Evolutionary conservation across 768 basidiomycete genomes (phyloP), one percentile per base, ranked within the genome.

Genomic region (Nevesoporus exiguus): DNA sequence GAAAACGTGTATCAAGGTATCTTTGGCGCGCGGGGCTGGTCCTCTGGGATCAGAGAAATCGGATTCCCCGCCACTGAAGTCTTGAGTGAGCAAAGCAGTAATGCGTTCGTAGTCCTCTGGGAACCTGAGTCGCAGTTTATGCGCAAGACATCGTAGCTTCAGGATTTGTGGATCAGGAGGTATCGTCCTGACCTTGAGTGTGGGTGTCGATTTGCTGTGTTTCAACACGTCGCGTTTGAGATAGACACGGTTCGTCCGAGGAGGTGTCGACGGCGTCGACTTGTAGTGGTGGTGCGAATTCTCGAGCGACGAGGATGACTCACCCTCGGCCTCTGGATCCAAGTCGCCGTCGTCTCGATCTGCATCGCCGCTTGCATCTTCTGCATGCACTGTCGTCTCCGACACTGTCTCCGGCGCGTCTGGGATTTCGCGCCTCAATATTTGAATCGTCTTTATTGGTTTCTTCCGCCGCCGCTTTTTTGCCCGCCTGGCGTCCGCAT

Each of bases 81-180:
- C 70, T 34, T 70, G 70, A n/a, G 63, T 69, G 30, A 70, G 69
- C 29, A 70, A 53, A 9, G 45, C n/a, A 25, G 71, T 70, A 27
- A 70, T 59, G 30, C 66, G 65, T 8, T 65, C 71, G 51, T 65
- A 64, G 34, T 86, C 80, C 56, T 80, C 76, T 19, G 82, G 82
- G 66, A 84, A 86, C 34, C 77, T 71, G 56, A 78, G 71, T 43
- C 79, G 76, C 47, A 86, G 68, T 61, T 82, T 81, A 57, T 77
- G 77, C 10, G 82, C 82, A 8, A 86, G 74, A 51, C 76, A 68
- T 14, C 83, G 75, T 31, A 86, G 62, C 49, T 80, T 80, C 8
- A 78, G 67, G 15, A 77, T 75, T 19, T 74, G 75, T 3, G 77
- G 75, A 56, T 80, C 79, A 46, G 76, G 69, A 6, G 77, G 73